These are phyloP conservation scores for Poa pratensis DNA, from an alignment of 176 grass and related monocot genomes.

Conservation along the genomic window DNA sequence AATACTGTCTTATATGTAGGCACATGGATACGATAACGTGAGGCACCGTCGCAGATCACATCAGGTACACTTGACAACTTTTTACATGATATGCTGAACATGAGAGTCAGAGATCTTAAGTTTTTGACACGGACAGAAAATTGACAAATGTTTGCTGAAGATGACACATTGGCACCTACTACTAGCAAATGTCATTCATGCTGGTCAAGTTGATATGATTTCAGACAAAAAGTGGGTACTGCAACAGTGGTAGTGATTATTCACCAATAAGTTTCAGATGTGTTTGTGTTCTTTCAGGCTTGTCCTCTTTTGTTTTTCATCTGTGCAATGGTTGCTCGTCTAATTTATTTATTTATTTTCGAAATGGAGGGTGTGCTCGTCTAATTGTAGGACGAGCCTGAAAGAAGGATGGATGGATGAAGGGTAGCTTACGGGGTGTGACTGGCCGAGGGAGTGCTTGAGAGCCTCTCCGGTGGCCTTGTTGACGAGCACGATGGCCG, in stretches of 20 bases:
- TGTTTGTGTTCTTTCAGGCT: too few relatives aligned
- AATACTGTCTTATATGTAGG: not conserved
- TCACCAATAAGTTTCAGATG: too few relatives aligned
- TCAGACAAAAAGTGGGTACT: not conserved
- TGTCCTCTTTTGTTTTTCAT: too few relatives aligned
- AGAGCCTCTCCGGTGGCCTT: conserved; percentile 81
- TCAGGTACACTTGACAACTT: not conserved
- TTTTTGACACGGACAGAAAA: not conserved
- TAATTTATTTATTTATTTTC: too few relatives aligned
- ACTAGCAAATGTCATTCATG: not conserved
- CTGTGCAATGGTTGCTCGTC: too few relatives aligned
- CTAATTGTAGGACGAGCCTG: too few relatives aligned
- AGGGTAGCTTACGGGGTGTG: conserved; percentile 55
- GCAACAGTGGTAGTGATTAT: not conserved
- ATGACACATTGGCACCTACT: not conserved
- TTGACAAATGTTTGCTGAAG: not conserved
- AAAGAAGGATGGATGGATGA: too few relatives aligned
- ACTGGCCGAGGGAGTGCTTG: conserved; percentile 77
- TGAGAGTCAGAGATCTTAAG: not conserved
- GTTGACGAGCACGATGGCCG: conserved; percentile 72
- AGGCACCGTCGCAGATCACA: not conserved
- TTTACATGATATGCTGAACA: not conserved
- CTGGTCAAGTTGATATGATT: not conserved
- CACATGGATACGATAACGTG: not conserved
- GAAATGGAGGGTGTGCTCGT: too few relatives aligned